Evolutionary conservation across 164 flowering plant species (phyloP), one percentile per base, ranked within the genome.

Genomic region (Umbellularia californica): DNA sequence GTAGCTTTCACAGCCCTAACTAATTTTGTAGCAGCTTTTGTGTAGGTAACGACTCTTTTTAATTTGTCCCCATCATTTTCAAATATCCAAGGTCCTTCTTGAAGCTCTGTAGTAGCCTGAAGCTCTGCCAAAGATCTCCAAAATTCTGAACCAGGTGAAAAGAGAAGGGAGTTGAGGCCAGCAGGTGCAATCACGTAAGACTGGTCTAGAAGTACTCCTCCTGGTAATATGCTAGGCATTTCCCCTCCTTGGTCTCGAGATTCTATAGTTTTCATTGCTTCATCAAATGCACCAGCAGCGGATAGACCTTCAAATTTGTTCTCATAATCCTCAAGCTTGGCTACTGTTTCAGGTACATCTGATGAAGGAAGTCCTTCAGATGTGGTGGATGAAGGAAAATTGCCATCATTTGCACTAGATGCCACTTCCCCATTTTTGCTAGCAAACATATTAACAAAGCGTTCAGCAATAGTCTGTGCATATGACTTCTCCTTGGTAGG

Each of bases 121-220:
- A 79, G 14, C 5, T 93, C 99, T 7, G 88, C 83, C 66, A 88
- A 68, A 20, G 90, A 77, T 71, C 73, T 85, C 25, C 71, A 74
- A 75, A 92, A 89, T 77, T 75, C 77, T 41, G 97, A 88, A 72
- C 87, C 90, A 24, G 93, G 89, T 62, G 94, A 83, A 80, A 92
- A 93, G 14, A 95, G 83, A 19, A 90, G 50, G 41, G 87, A 70
- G 75, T 95, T 95, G 63, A 95, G 78, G n/a, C 93, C 98, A 25
- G 81, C 35, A 2, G 98, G 86, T 7, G 93, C 50, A 72, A 83
- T 84, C 51, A 76, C 76, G 81, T 90, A 95, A 67, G 83, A 69
- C 62, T 92, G 93, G 77, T 93, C 98, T 0, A 93, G 35, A 81
- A 92, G 87, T 74, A 90, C 83, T 71, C 97, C 98, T 77, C 91